Percentiles rank a stretch among this genome's conserved stretches.
phyloP scores from a whole-genome alignment of 23 red algal genomes.

The Gracilaria caudata region DNA sequence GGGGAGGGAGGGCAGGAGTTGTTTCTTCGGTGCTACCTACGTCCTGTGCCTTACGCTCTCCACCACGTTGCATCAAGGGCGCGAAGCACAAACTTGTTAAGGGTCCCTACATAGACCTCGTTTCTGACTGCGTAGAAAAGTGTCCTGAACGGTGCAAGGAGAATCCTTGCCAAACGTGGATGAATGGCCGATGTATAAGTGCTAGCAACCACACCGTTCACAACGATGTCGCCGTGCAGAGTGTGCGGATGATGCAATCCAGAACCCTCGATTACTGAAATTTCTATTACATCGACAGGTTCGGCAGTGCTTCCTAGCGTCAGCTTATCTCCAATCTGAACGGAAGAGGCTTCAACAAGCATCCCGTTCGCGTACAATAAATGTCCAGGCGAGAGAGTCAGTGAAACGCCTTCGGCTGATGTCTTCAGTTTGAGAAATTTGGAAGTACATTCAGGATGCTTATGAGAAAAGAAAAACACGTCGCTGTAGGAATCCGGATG shows the following conservation, averaged over 20 bases:
- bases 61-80: background rate
- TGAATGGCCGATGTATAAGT: conserved; percentile 70
- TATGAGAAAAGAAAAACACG: conserved; percentile 72
- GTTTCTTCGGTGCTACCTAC: no score
- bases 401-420: conserved; percentile 15
- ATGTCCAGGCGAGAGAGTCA: conserved; percentile 64
- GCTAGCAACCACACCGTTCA: conserved; percentile 46
- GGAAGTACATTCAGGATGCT: background rate
- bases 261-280: background rate
- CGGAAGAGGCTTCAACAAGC: conserved; percentile 2
- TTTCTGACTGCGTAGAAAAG: conserved; percentile 12
- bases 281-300: background rate
- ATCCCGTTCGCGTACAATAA: conserved; percentile 63
- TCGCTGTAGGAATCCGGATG: conserved; percentile 40
- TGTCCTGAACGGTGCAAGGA: conserved; percentile 47
- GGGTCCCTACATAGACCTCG: background rate
- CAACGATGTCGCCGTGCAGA: conserved; percentile 76
- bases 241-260: conserved; percentile 86
- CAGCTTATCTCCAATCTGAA: conserved; percentile 45
- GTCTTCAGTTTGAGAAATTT: conserved; percentile 30
- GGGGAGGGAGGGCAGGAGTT: no score
- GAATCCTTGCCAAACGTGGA: conserved; percentile 28
- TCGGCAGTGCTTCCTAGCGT: background rate
- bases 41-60: background rate
- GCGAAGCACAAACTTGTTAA: background rate